phyloP scores from a whole-genome alignment of 495 filamentous ascomycete genomes.

The Daldinia caldariorum region DNA sequence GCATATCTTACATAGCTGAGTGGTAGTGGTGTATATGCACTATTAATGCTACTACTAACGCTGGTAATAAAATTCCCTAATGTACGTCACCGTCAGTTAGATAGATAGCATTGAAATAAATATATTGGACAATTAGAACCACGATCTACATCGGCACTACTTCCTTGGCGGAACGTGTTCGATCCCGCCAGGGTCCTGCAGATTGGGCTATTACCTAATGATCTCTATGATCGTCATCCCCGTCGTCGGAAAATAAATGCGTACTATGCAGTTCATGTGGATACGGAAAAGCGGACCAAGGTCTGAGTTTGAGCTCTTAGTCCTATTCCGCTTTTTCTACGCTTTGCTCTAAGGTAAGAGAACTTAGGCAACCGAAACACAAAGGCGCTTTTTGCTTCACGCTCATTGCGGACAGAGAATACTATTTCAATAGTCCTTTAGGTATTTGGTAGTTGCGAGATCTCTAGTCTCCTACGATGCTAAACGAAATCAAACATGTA shows the following conservation, averaged over 20 bases:
- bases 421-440: too few species aligned
- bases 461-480: too few species aligned
- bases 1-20: neutral
- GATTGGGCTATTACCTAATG: constrained; percentile 30
- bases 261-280: neutral
- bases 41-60: neutral
- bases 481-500: neutral
- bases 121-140: neutral
- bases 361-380: too few species aligned
- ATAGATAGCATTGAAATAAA: neutral
- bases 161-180: constrained; percentile 22
- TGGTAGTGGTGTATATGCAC: neutral
- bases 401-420: neutral
- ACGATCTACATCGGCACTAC: neutral
- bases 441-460: too few species aligned
- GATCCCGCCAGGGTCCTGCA: constrained; percentile 23
- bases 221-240: constrained; percentile 29
- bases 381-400: neutral
- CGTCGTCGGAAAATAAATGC: constrained; percentile 31
- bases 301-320: neutral
- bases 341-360: neutral
- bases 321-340: too few species aligned
- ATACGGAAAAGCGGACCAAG: constrained; percentile 28
- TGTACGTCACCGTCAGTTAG: neutral
- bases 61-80: neutral